Percentiles rank a stretch among this genome's conserved stretches.
Conservation (phyloP, 2,329 filamentous ascomycete genomes). For the Verticillium isaacii region DNA sequence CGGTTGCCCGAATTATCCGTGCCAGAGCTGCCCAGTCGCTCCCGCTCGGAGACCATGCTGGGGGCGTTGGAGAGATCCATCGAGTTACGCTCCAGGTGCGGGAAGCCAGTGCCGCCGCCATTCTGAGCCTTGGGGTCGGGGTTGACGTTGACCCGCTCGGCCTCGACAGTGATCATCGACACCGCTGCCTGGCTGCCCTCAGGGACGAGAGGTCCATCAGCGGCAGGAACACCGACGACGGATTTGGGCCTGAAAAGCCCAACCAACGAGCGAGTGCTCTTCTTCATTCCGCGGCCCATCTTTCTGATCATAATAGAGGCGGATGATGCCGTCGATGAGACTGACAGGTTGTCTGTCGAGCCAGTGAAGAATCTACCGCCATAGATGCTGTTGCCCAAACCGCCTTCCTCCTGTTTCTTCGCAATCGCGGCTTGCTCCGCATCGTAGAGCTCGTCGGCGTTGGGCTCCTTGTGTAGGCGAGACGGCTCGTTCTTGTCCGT, state of each 20-base stretch:
- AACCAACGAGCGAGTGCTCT: slow-evolving; percentile 82
- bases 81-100: slow-evolving; percentile 78
- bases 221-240: slow-evolving; percentile 69
- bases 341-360: slow-evolving; percentile 91
- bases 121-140: slow-evolving; percentile 61
- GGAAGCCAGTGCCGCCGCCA: slow-evolving; percentile 74
- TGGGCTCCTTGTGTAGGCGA: slow-evolving; percentile 63
- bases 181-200: slow-evolving; percentile 77
- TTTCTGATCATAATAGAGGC: slow-evolving; percentile 94
- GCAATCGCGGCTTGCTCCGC: slow-evolving; percentile 90
- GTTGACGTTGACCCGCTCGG: slow-evolving; percentile 79
- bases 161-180: slow-evolving; percentile 93
- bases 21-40: slow-evolving; percentile 51
- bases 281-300: slow-evolving; percentile 99
- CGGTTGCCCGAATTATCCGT: slow-evolving; percentile 61
- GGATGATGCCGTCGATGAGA: slow-evolving; percentile 84
- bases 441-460: slow-evolving; percentile 63
- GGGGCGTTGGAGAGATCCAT: slow-evolving; percentile 58
- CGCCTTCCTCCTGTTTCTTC: slow-evolving; percentile 84
- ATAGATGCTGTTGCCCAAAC: slow-evolving; percentile 91
- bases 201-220: slow-evolving; percentile 56
- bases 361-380: slow-evolving; percentile 80
- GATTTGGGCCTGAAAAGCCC: slow-evolving; percentile 95
- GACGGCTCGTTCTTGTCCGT: slow-evolving; percentile 34
- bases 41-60: slow-evolving; percentile 44